A percentile compares a stretch with the other conserved stretches of the same genome.
Conservation (phyloP, 129 eudicot genomes). For the Solidago caesia region DNA sequence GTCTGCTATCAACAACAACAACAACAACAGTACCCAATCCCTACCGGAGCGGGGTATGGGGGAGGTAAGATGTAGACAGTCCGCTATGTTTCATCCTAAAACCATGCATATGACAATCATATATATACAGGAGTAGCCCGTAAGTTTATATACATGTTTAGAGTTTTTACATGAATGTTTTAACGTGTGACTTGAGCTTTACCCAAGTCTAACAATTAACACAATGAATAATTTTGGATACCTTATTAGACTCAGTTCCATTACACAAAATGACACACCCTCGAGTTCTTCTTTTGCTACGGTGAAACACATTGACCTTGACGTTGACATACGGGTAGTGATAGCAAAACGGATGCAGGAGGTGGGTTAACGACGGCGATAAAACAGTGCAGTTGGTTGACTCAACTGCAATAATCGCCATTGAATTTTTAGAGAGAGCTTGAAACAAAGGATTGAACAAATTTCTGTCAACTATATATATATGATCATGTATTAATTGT, state of each 20-base stretch:
- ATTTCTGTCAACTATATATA: no score
- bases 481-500: no score
- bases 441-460: no score
- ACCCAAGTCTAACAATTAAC: neutral
- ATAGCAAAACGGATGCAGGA: neutral
- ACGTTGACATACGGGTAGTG: slow-evolving; percentile 18
- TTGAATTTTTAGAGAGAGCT: neutral
- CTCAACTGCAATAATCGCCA: slow-evolving; percentile 24
- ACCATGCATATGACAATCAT: no score
- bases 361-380: neutral
- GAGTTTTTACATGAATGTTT: no score
- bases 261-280: slow-evolving; percentile 7
- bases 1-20: no score
- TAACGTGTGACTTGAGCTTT: neutral
- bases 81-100: no score
- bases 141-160: no score
- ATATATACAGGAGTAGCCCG: no score
- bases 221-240: slow-evolving; percentile 8
- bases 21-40: no score
- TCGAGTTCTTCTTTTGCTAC: neutral
- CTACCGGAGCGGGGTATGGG: no score
- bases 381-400: neutral
- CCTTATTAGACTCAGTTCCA: slow-evolving; percentile 28
- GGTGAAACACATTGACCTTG: slow-evolving; percentile 14
- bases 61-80: no score